Evolutionary conservation across 164 flowering plant genomes (phyloP), one percentile per base, ranked within the genome.

Genomic region (Santalum album): DNA sequence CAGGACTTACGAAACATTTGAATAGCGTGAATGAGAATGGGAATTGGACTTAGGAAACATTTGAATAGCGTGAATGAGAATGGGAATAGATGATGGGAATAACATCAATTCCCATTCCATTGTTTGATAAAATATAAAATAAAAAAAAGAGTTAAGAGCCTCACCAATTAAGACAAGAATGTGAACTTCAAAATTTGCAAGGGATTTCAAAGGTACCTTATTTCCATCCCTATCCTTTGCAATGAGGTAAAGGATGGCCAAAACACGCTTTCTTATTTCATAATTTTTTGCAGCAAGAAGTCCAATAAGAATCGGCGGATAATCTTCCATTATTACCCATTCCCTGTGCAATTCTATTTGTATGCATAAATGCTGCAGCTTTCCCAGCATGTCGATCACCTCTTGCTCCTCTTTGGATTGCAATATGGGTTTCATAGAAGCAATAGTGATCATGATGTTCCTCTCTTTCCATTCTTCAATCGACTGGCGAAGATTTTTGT

Each of bases 381-480:
- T 64, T 26, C 45, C 71, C 24, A 85, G 77, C 58, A 74, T 65
- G 56, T 45, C 25, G 60, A 82, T 58, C 53, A 75, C 71, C 57
- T 74, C 80, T 56, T 77, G 70, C 40, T 77, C 88, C 1, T 75
- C 78, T 39, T 43, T 60, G 26, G 74, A 74, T 12, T 34, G 16
- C 26, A 85, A 69, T 64, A 67, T 77, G 12, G 61, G 24, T 60
- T 66, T 78, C 69, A 77, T 27, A 25, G 80, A 71, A 61, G 71
- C 83, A 60, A 85, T 75, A 40, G 56, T 73, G 54, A 85, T 85
- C 78, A 82, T 78, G 18, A 70, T 76, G 52, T 85, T 85, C 49
- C 94, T 71, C 27, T 82, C 92, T 66, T 71, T 79, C 94, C 94
- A 85, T 62, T 85, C 94, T 61, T 82, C 89, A 60, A 85, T 82